Percentiles rank a stretch among this genome's conserved stretches.
These are phyloP conservation scores for Candida ascalaphidarum DNA, from an alignment of 805 yeast genomes.

Conservation along the genomic window DNA sequence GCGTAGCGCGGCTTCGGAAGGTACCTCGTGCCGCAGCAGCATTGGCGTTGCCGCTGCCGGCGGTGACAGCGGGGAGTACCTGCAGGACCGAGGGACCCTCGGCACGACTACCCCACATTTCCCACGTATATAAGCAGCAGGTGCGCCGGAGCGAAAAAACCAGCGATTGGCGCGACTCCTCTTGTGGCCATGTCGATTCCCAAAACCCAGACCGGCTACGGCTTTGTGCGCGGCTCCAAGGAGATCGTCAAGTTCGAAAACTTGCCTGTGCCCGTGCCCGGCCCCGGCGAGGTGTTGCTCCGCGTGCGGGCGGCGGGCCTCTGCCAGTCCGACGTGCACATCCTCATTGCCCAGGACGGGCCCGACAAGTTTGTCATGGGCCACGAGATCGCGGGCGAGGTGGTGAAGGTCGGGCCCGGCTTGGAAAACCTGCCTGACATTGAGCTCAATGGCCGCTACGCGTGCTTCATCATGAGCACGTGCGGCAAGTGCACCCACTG, in stretches of 20 bases:
- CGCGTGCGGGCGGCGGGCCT: constrained; percentile 35
- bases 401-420: constrained; percentile 28
- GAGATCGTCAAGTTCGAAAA: constrained; percentile 17
- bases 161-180: too few species aligned
- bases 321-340: constrained; percentile 36
- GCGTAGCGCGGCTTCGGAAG: too few species aligned
- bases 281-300: constrained; percentile 19
- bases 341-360: constrained; percentile 10
- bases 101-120: too few species aligned
- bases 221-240: constrained; percentile 19
- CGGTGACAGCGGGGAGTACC: too few species aligned
- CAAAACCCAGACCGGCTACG: constrained; percentile 22
- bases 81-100: too few species aligned
- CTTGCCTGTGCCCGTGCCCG: constrained; percentile 23
- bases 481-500: constrained; percentile 30
- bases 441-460: constrained; percentile 20
- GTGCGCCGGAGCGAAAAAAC: too few species aligned
- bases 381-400: constrained; percentile 34
- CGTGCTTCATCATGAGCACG: constrained; percentile 17
- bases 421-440: constrained; percentile 15
- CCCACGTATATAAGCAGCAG: too few species aligned
- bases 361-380: constrained; percentile 34
- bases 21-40: too few species aligned
- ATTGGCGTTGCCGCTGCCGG: too few species aligned
- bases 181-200: constrained; percentile 19